phyloP scores from a whole-genome alignment of 345 rosid genomes.

The Eucalyptus tenuipes region DNA sequence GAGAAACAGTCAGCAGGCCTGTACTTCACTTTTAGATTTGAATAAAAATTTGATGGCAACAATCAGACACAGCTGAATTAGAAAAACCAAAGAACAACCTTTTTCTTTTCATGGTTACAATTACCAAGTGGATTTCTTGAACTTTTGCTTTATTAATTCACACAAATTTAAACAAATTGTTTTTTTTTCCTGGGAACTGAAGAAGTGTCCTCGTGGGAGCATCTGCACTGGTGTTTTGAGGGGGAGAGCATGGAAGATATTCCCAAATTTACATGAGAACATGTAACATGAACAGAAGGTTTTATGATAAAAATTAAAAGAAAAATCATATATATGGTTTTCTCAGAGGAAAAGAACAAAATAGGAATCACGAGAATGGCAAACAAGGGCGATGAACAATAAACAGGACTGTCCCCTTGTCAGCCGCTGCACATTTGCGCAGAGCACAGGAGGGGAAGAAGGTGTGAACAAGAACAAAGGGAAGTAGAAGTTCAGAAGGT shows the following conservation, averaged over 20 bases:
- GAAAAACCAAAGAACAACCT: neutral
- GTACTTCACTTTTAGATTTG: neutral
- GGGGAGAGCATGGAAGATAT: neutral
- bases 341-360: slow-evolving; percentile 9
- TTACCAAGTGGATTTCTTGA: neutral
- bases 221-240: neutral
- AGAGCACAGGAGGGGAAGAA: neutral
- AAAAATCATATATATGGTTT: neutral
- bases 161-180: neutral
- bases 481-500: neutral
- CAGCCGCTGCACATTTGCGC: slow-evolving; percentile 30
- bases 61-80: neutral
- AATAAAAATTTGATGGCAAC: neutral
- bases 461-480: neutral
- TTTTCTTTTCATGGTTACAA: neutral
- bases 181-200: neutral
- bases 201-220: neutral
- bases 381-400: neutral
- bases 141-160: neutral
- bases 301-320: neutral
- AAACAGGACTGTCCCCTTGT: slow-evolving; percentile 29
- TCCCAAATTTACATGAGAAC: neutral
- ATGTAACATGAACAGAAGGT: neutral
- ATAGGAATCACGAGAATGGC: slow-evolving; percentile 43
- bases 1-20: neutral